Base-by-base conservation (phyloP, 371 early-diverging fungal genomes). In the Lichtheimia corymbifera region DNA sequence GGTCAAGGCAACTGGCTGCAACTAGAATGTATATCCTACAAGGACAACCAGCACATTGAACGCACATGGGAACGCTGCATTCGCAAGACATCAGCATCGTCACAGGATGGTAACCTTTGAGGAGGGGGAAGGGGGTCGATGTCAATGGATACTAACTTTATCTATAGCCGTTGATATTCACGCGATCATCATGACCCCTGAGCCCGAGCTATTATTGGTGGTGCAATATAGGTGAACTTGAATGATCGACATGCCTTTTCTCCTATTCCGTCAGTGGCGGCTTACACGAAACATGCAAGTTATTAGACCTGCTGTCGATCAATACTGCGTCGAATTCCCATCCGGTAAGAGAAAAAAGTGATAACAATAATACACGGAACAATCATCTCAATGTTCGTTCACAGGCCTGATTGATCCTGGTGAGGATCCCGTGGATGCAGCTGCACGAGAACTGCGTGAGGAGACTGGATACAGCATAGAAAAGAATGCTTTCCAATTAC, bases 261-360 rank as follows among this genome's bases (percentile, higher is more conserved):
- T 35, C 35, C 9, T 55, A 11, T 20, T 20, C 12, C 5, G 17
- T 35, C 35, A 35, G 35, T 35, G 35, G 35, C 35, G 35, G 11
- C 35, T 35, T 35, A 35, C 35, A 35, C 35, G 35, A 35, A 35
- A 35, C 35, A 44, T 18, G 14, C 9, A 43, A 27, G 22, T 20
- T 14, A 24, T 17, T 59, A 83, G 89, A 41, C 89, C 89, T 3
- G 79, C 87, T 2, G 58, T 87, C 14, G 75, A 75, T 5, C 58
- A 68, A 17, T 85, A 83, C 56, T 71, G 79, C 20, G 57, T 88
- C 35, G 89, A 88, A 58, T 85, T 87, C 63, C 87, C 89, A 1
- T 85, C 87, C 20, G 89, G 88, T 66, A 69, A 56, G 52, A 6
- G n/a, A 44, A 22, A 18, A 52, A 9, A 25, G 17, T 53, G 27